A percentile compares a stretch with the other conserved stretches of the same genome.
These are phyloP conservation scores for Rhodotorula sp. DNA, from an alignment of 1,284 basidiomycete genomes.

Conservation along the genomic window DNA sequence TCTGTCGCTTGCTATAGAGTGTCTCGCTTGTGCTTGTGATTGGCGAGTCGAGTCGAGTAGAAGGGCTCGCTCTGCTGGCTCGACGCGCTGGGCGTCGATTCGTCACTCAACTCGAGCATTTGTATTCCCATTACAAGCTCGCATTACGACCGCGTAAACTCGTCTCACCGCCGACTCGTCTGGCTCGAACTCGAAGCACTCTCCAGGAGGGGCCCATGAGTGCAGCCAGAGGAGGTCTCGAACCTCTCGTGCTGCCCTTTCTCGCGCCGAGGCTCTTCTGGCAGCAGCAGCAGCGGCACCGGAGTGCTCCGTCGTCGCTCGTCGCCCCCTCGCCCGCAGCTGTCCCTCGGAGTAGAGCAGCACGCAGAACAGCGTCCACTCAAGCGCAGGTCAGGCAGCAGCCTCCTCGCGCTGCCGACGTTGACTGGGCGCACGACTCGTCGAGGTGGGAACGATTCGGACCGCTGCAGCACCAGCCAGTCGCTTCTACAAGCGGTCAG, in stretches of 20 bases:
- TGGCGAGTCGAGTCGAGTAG: not conserved
- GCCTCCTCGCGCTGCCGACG: not conserved
- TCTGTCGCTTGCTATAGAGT: not conserved
- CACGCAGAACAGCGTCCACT: not conserved
- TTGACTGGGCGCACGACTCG: not conserved
- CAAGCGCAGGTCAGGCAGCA: not conserved
- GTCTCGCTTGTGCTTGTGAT: too few relatives aligned
- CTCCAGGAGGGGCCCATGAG: not conserved
- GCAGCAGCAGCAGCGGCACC: too few relatives aligned
- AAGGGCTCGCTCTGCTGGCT: too few relatives aligned
- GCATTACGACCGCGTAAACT: not conserved
- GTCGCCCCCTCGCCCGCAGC: too few relatives aligned
- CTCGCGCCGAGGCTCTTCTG: conserved; percentile 13
- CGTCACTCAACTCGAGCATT: not conserved
- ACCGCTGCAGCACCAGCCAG: not conserved
- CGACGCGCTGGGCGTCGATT: not conserved
- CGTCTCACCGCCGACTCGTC: not conserved
- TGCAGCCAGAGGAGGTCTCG: not conserved
- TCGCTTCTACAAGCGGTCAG: conserved; percentile 28
- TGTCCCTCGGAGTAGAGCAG: not conserved
- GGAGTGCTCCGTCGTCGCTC: not conserved
- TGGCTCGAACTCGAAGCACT: not conserved
- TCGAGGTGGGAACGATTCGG: not conserved
- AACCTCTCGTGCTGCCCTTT: conserved; percentile 16
- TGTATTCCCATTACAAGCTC: not conserved